Base-by-base conservation (phyloP, 805 yeast genomes). In the Zygosaccharomyces pseudorouxii region DNA sequence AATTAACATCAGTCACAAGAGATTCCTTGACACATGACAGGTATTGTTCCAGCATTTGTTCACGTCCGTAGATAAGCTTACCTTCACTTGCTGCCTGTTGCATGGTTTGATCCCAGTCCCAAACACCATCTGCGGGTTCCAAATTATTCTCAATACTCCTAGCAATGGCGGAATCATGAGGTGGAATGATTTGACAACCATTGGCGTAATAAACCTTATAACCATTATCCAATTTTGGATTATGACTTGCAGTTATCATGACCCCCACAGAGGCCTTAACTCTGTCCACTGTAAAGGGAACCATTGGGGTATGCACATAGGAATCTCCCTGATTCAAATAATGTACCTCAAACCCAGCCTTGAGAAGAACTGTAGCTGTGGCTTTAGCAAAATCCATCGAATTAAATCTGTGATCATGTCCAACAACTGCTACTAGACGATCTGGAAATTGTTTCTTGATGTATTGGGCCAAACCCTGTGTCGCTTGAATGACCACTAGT, bases 141-240 rank as follows among this genome's bases (percentile, higher is more conserved):
- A 87, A 67, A 58, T 87, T 86, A 11, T 69, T 58, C 22, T 77
- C 71, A 37, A 92, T 92, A 1, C 73, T 60, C 2, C 64, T 51
- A 19, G 96, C 89, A 53, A 92, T 92, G 1, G 76, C 81, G 2
- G 59, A 58, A 60, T 93, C 98, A 60, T 84, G 89, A 0, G 99
- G 98, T 2, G 96, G 90, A 40, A 92, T 88, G 54, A 92, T 93
- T 65, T 93, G 98, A 65, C 97, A 92, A 3, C 97, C 98, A 63
- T 92, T 92, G 8, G 75, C 71, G 80, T 93, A 89, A 70, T 93
- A 92, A 0, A 92, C 98, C 62, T 92, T 92, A 69, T 88, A 92
- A 0, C 98, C 98, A 61, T 90, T 90, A 63, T 89, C 97, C 57
- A 78, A 71, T 29, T 85, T 85, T 1, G 93, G 92, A 62, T 86